A percentile compares a stretch with the other conserved stretches of the same genome.
These are phyloP conservation scores for Chamaecyparis obtusa DNA, from an alignment of 75 land plant genomes.

Conservation along the genomic window DNA sequence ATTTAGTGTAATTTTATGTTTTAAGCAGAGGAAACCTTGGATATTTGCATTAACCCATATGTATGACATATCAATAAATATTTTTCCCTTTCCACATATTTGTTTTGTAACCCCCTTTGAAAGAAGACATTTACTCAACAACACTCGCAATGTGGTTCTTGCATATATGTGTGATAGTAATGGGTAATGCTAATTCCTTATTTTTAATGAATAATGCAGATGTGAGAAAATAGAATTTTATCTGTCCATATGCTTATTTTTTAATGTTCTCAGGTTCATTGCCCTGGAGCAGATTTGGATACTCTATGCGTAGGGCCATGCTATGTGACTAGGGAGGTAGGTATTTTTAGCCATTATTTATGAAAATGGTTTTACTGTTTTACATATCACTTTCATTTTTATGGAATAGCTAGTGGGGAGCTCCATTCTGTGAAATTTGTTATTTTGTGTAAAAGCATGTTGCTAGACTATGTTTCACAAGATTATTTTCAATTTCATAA, in stretches of 20 bases:
- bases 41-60: too few species aligned
- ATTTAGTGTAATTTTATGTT: neutral
- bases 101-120: too few species aligned
- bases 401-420: neutral
- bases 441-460: neutral
- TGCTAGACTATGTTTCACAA: neutral
- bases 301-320: conserved; percentile 92
- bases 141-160: too few species aligned
- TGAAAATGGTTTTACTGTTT: neutral
- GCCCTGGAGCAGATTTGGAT: conserved; percentile 92
- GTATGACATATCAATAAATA: too few species aligned
- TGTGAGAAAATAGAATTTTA: neutral
- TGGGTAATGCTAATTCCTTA: too few species aligned
- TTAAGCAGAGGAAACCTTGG: too few species aligned
- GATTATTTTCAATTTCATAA: neutral
- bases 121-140: too few species aligned
- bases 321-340: conserved; percentile 80
- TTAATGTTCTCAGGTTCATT: conserved; percentile 66
- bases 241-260: neutral
- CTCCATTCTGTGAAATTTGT: neutral
- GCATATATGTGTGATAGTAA: too few species aligned
- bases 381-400: neutral
- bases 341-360: neutral
- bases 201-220: neutral
- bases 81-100: too few species aligned